Evolutionary conservation across 108 stramenopile genomes (phyloP).

Genomic region (Seminavis robusta): DNA sequence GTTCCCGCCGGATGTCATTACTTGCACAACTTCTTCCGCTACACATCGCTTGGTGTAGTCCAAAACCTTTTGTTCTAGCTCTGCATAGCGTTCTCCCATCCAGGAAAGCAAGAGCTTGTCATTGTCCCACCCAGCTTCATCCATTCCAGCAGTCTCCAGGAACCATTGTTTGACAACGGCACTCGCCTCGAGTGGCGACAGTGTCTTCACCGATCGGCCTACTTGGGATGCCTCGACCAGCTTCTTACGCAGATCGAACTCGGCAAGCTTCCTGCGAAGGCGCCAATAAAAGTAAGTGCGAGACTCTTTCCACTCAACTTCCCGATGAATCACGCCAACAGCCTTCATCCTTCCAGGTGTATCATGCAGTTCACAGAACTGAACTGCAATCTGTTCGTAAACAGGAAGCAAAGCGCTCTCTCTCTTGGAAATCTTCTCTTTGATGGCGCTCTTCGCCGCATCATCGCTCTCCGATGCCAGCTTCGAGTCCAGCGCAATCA

Average conservation of each 20-base stretch:
- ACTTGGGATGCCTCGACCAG: slow-evolving; percentile 76
- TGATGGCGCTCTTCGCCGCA: slow-evolving; percentile 22
- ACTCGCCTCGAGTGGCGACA: slow-evolving; percentile 70
- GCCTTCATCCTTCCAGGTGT: slow-evolving; percentile 99
- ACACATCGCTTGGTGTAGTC: slow-evolving; percentile 69
- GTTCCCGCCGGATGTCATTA: slow-evolving; percentile 82
- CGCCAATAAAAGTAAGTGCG: slow-evolving; percentile 97
- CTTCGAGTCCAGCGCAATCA: slow-evolving; percentile 70
- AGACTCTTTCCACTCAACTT: slow-evolving; percentile 89
- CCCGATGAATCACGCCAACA: slow-evolving; percentile 92
- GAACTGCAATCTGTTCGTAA: slow-evolving; percentile 94
- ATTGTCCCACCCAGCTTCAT: slow-evolving; percentile 61
- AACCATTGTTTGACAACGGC: slow-evolving; percentile 81
- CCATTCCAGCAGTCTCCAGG: slow-evolving; percentile 54
- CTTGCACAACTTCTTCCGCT: slow-evolving; percentile 74
- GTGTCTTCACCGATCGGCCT: slow-evolving; percentile 66
- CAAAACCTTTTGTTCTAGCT: slow-evolving; percentile 73
- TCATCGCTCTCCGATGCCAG: slow-evolving; percentile 46
- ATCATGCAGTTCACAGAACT: slow-evolving; percentile 99
- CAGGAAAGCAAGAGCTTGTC: slow-evolving; percentile 80
- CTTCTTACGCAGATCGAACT: slow-evolving; percentile 91
- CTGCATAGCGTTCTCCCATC: slow-evolving; percentile 72
- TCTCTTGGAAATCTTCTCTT: slow-evolving; percentile 47
- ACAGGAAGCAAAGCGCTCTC: slow-evolving; percentile 86
- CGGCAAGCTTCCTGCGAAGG: slow-evolving; percentile 94